Evolutionary conservation across 176 grass and related monocot species (phyloP).

Genomic region (Puccinellia tenuiflora): DNA sequence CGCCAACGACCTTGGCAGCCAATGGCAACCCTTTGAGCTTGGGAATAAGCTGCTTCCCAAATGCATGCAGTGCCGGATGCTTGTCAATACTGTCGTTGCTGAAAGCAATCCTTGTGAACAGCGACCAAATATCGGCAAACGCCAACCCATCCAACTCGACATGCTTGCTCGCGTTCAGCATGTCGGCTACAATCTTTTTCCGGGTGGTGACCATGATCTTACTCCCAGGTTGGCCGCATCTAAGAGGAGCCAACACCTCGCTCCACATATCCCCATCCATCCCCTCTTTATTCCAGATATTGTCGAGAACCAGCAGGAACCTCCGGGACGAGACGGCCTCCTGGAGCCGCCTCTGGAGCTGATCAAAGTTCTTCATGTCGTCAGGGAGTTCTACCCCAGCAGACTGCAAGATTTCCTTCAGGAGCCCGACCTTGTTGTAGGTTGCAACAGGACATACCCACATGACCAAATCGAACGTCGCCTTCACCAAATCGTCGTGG

Average conservation of each 20-base stretch:
- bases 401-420: conserved; percentile 14
- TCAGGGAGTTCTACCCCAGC: neutral
- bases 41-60: neutral
- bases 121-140: neutral
- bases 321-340: neutral
- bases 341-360: neutral
- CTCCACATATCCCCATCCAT: neutral
- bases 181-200: neutral
- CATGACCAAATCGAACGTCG: conserved; percentile 13
- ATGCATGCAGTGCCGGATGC: neutral
- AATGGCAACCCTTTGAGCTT: conserved; percentile 35
- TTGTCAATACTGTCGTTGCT: neutral
- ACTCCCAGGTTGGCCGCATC: neutral
- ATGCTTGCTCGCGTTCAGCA: neutral
- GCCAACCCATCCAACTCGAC: neutral
- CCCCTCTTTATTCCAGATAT: conserved; percentile 31
- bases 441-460: conserved; percentile 4
- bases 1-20: neutral
- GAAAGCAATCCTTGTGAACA: conserved; percentile 32
- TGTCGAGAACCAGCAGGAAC: conserved; percentile 36
- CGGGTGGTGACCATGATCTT: conserved; percentile 36
- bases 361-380: neutral
- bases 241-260: conserved; percentile 29
- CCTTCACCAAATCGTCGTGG: neutral
- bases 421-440: conserved; percentile 16